Base-by-base conservation (phyloP, 208 protist species). In the Acanthamoeba comandoni region DNA sequence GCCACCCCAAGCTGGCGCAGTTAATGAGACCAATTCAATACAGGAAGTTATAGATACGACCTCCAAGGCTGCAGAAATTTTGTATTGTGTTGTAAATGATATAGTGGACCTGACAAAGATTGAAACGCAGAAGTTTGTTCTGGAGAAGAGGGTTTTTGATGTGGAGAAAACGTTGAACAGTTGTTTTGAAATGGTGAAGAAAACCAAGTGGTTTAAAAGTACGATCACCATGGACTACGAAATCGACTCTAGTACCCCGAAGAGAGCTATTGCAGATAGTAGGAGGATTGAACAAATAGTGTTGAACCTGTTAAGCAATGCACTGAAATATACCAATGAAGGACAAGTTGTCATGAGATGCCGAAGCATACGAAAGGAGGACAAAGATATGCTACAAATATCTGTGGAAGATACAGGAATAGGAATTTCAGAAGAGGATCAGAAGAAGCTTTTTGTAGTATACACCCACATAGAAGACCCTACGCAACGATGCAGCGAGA, bases 401-500 rank as follows among this genome's bases (percentile, higher is more conserved):
- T 22, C 67, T 75, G 67, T 75, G 2, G 67, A 75, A 17, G 65
- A 73, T 39, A 73, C 65, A 29, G 65, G 65, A 4, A 35, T 73
- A 7, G 65, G 65, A 29, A 75, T 75, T 48, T 55, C 43, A 35
- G 67, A 75, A 48, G 67, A 43, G 29, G 67, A 75, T n/a, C 67
- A 75, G 67, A 75, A 75, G 67, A 75, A 75, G 5, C 67, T 75
- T 19, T 75, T 75, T 48, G 48, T 48, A 13, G 67, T 75, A 17
- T 75, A 75, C 67, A 75, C 67, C 67, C 67, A 75, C 31, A 75
- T 75, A 19, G 67, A 75, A 17, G 67, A 19, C 29, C 67, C 67
- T 19, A 75, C 67, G 12, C 24, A 29, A 35, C 48, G 48, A 48
- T 75, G 67, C 67, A 75, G 67, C 67, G 67, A 75, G 26, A 75